phyloP scores from a whole-genome alignment of 257 asterid genomes.

The Oldenlandia corymbosa region DNA sequence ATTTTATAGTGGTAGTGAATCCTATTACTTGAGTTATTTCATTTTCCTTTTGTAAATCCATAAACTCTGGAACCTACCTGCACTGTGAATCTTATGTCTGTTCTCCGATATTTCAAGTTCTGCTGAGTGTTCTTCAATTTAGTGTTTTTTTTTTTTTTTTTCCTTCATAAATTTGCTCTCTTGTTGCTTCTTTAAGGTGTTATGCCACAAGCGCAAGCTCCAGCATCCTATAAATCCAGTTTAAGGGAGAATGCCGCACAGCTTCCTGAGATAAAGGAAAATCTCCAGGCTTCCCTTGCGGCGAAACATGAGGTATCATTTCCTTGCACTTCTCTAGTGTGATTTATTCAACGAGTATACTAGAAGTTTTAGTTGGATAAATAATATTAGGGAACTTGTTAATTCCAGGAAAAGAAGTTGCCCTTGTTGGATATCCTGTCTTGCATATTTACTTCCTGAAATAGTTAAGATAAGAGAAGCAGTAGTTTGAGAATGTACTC shows the following conservation, averaged over 20 bases:
- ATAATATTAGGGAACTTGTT: not conserved
- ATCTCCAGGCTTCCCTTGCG: conserved; percentile 26
- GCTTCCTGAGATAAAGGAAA: conserved; percentile 36
- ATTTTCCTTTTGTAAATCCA: too few relatives aligned
- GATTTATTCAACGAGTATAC: not conserved
- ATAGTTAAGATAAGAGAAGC: too few relatives aligned
- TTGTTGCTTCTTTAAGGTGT: conserved; percentile 27
- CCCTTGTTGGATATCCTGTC: not conserved
- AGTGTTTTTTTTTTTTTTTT: conserved; percentile 5
- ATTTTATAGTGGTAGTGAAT: not conserved
- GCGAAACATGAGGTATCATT: conserved; percentile 28
- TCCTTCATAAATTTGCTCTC: conserved; percentile 9
- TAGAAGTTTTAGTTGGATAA: not conserved
- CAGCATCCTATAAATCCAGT: conserved; percentile 18
- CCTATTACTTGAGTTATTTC: too few relatives aligned
- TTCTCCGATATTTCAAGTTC: not conserved
- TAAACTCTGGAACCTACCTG: too few relatives aligned
- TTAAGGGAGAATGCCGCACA: conserved; percentile 18
- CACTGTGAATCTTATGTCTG: too few relatives aligned
- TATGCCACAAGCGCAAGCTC: conserved; percentile 21
- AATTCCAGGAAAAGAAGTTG: not conserved
- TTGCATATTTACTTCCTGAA: not conserved
- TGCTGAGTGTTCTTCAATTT: not conserved
- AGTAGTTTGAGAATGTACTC: too few relatives aligned
- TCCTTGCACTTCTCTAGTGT: not conserved